phyloP scores from a whole-genome alignment of 306 rosid genomes.

The Nissolia schottii region DNA sequence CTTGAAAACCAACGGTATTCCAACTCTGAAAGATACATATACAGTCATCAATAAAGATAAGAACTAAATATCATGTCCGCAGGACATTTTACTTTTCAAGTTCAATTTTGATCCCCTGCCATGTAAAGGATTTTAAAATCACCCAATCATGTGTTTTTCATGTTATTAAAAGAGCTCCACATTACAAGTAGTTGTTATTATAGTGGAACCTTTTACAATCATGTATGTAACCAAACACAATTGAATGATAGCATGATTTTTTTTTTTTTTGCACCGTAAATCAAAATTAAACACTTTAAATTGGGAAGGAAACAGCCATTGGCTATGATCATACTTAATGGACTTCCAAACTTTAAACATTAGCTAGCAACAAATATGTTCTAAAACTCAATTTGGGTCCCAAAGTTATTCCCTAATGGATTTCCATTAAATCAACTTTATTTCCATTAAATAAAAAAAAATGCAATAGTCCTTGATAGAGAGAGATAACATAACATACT shows the following conservation, averaged over 20 bases:
- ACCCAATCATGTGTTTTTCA: background rate
- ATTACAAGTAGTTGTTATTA: conserved; percentile 7
- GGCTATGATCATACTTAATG: background rate
- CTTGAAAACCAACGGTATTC: conserved; percentile 87
- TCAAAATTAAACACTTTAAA: background rate
- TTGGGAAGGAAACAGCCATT: background rate
- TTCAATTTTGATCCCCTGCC: background rate
- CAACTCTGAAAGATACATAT: conserved; percentile 56
- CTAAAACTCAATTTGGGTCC: background rate
- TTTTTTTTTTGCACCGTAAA: background rate
- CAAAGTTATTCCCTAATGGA: background rate
- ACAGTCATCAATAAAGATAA: conserved; percentile 12
- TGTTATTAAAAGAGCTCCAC: background rate
- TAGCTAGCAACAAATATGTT: background rate
- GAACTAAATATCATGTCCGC: background rate
- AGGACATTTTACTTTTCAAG: background rate
- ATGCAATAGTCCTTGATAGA: background rate
- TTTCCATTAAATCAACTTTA: background rate
- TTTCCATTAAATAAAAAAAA: background rate
- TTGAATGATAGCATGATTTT: background rate
- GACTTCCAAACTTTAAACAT: background rate
- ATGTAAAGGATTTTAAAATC: background rate
- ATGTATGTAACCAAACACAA: background rate
- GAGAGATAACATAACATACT: conserved; percentile 52
- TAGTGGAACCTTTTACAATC: background rate